Conservation (phyloP, 768 basidiomycete genomes). For the Hericium rajendrae region DNA sequence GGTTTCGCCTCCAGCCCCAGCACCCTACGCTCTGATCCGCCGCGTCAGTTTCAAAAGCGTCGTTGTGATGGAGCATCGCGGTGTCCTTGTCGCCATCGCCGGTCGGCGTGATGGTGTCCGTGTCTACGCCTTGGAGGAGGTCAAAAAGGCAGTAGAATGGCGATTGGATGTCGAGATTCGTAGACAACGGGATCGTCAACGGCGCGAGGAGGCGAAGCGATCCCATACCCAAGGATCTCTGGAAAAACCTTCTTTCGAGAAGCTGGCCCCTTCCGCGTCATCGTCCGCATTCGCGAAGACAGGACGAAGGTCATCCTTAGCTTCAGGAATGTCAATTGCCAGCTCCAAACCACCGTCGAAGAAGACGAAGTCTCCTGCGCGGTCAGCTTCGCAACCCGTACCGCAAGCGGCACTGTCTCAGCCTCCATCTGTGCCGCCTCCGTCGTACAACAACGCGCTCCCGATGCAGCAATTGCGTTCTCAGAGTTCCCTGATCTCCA, state of each 20-base stretch:
- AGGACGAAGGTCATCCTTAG: constrained; percentile 4
- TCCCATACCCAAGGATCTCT: constrained; percentile 18
- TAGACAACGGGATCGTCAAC: constrained; percentile 63
- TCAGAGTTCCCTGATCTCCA: constrained; percentile 33
- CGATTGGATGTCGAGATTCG: constrained; percentile 72
- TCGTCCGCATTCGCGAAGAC: constrained; percentile 9
- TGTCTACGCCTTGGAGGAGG: constrained; percentile 81
- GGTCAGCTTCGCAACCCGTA: constrained; percentile 6
- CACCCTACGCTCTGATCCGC: constrained; percentile 76
- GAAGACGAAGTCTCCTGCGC: constrained; percentile 14
- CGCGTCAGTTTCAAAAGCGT: constrained; percentile 77
- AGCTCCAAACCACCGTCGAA: constrained; percentile 7
- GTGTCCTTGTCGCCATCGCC: constrained; percentile 84
- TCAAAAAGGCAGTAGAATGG: constrained; percentile 83
- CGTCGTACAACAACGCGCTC: constrained; percentile 42
- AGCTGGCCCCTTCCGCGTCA: constrained; percentile 11
- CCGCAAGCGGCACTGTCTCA: constrained; percentile 7
- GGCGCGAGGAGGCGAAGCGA: constrained; percentile 59
- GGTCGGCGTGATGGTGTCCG: constrained; percentile 80
- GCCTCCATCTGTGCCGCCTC: constrained; percentile 43
- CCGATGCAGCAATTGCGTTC: constrained; percentile 27
- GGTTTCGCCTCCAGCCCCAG: constrained; percentile 58
- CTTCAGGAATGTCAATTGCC: background rate
- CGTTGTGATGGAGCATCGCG: constrained; percentile 89
- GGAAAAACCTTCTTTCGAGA: constrained; percentile 19